Percentiles rank a stretch among this genome's conserved stretches.
Conservation (phyloP, 441 rosid genomes). For the Corymbia calophylla region DNA sequence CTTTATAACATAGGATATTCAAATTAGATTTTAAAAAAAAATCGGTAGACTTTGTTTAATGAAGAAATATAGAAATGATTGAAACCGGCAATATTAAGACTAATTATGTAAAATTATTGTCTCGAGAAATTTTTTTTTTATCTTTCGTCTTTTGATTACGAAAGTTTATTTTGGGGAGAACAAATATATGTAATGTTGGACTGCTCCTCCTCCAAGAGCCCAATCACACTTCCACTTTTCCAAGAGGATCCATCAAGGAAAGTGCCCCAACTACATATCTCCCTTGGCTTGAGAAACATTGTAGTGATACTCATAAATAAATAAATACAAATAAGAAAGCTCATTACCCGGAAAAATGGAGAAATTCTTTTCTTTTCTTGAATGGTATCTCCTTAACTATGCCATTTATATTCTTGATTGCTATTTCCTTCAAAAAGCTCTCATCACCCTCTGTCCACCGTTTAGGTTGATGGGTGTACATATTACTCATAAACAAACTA, state of each 20-base stretch:
- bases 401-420: neutral
- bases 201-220: neutral
- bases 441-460: neutral
- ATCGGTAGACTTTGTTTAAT: neutral
- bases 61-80: neutral
- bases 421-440: neutral
- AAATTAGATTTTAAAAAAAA: neutral
- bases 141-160: neutral
- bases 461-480: neutral
- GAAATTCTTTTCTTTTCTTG: neutral
- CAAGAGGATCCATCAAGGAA: neutral
- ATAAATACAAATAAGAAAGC: too few relatives aligned
- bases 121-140: neutral
- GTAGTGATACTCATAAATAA: neutral
- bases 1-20: neutral
- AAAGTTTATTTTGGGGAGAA: neutral
- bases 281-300: neutral
- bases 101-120: neutral
- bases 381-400: neutral
- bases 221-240: neutral
- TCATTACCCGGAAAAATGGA: neutral
- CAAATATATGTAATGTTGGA: neutral
- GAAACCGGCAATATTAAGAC: neutral
- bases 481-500: neutral
- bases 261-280: neutral